Evolutionary conservation across 2,329 filamentous ascomycete species (phyloP).

Genomic region (Arthrobotrys sphaeroides): DNA sequence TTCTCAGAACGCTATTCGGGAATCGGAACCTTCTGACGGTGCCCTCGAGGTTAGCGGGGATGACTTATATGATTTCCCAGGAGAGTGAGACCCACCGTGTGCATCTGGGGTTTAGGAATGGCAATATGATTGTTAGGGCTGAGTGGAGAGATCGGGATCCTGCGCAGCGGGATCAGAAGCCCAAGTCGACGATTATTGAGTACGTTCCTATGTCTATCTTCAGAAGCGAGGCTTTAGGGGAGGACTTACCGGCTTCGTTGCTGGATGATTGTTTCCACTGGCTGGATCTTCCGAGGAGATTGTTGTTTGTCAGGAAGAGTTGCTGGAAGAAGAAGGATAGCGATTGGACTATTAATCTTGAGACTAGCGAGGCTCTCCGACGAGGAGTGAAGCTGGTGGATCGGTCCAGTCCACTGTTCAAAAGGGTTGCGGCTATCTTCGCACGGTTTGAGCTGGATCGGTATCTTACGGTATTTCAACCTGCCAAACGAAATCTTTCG

Average conservation of each 20-base stretch:
- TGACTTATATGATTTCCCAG: slow-evolving; percentile 65
- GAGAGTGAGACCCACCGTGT: slow-evolving; percentile 63
- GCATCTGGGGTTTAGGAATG: slow-evolving; percentile 67
- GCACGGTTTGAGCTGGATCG: slow-evolving; percentile 64
- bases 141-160: slow-evolving; percentile 20
- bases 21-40: slow-evolving; percentile 66
- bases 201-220: slow-evolving; percentile 61
- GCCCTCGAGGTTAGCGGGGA: slow-evolving; percentile 66
- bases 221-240: slow-evolving; percentile 10
- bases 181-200: slow-evolving; percentile 58
- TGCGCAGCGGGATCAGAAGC: not conserved
- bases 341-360: slow-evolving; percentile 63
- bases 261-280: slow-evolving; percentile 69
- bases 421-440: slow-evolving; percentile 64
- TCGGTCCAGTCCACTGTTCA: slow-evolving; percentile 63
- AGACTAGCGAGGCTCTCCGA: slow-evolving; percentile 57
- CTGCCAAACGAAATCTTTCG: slow-evolving; percentile 59
- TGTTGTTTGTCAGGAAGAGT: slow-evolving; percentile 67
- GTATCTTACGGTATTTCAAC: slow-evolving; percentile 65
- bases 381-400: slow-evolving; percentile 63
- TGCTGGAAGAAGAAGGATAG: slow-evolving; percentile 61
- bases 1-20: slow-evolving; percentile 67
- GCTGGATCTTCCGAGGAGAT: slow-evolving; percentile 65
- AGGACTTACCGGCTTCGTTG: slow-evolving; percentile 67
- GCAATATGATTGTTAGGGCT: slow-evolving; percentile 64